Evolutionary conservation across 1,284 basidiomycete genomes (phyloP), one percentile per base, ranked within the genome.

Genomic region (Trichosporon sp.): DNA sequence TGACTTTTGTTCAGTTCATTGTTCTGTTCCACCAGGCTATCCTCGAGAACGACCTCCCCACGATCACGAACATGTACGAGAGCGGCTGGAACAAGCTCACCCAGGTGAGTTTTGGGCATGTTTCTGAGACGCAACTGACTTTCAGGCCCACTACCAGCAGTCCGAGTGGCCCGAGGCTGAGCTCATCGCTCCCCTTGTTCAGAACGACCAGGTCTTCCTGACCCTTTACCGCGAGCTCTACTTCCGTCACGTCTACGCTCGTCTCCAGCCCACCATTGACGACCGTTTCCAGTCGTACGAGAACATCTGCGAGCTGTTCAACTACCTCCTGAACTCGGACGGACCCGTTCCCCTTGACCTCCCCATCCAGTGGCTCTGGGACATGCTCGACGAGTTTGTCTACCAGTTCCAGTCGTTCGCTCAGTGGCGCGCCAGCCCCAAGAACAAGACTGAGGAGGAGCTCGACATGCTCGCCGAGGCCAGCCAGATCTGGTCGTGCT

Each of bases 301-400:
- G 84, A 97, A 98, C 86, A 97, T 95, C 84, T 98, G 96, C 88
- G 94, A 97, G 83, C 87, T 99, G 76, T 92, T 98, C 89, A 98
- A 98, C 86, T 96, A 96, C 83, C 89, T 99, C 85, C 87, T 93
- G 92, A 93, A 97, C 84, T 96, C 93, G 26, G 94, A 98, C 74
- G 93, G 93, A 16, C 96, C 96, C 0, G 95, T 98, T 0, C 85
- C 90, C 16, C 90, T 98, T 68, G 91, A 96, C 77, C 89, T 98
- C 14, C 96, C 96, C 0, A 93, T 96, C 74, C 95, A 98, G 84
- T 99, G 96, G 96, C 86, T 99, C 5, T 98, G 96, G 84, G 96
- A 99, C 83, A 98, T 99, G 85, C 92, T 98, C 79, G 96, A 98
- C 86, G 96, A 98, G 81, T 99, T 99, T 84, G 97, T 98, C 78